Evolutionary conservation across 768 basidiomycete genomes (phyloP).

Genomic region (Mycena galericulata): DNA sequence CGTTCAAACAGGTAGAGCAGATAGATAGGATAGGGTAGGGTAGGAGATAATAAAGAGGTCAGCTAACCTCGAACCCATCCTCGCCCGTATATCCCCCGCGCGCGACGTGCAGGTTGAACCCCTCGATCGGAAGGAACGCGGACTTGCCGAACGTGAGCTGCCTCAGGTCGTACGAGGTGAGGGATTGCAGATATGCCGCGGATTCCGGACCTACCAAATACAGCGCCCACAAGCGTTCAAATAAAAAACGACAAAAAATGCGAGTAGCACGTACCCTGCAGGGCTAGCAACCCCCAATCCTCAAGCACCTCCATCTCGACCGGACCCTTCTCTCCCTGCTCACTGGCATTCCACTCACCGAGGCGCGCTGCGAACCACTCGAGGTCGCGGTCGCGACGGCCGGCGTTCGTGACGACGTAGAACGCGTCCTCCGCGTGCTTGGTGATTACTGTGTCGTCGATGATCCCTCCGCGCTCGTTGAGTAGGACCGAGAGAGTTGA

Average conservation of each 20-base stretch:
- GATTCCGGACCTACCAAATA: constrained; percentile 77
- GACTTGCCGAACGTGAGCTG: constrained; percentile 87
- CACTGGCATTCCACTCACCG: constrained; percentile 80
- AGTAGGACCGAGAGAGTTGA: constrained; percentile 92
- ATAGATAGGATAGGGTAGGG: constrained; percentile 7
- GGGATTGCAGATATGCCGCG: constrained; percentile 79
- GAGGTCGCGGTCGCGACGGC: constrained; percentile 83
- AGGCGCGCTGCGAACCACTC: constrained; percentile 80
- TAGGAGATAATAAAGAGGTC: constrained; percentile 7
- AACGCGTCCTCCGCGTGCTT: constrained; percentile 84
- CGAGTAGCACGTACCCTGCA: constrained; percentile 73
- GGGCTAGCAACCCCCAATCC: constrained; percentile 87
- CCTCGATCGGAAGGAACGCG: constrained; percentile 82
- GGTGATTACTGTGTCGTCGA: constrained; percentile 95
- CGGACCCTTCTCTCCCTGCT: constrained; percentile 61
- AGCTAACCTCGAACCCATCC: constrained; percentile 95
- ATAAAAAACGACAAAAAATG: neutral
- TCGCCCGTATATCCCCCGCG: constrained; percentile 98
- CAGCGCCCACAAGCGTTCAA: neutral
- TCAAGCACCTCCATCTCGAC: constrained; percentile 88
- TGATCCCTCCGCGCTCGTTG: constrained; percentile 92
- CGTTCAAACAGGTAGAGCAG: no score
- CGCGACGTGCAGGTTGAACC: constrained; percentile 86
- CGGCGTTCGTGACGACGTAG: constrained; percentile 98
- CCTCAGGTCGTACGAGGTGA: constrained; percentile 81